Evolutionary conservation across 78 protist genomes (phyloP), one percentile per base, ranked within the genome.

Genomic region (Andalucia godoyi): DNA sequence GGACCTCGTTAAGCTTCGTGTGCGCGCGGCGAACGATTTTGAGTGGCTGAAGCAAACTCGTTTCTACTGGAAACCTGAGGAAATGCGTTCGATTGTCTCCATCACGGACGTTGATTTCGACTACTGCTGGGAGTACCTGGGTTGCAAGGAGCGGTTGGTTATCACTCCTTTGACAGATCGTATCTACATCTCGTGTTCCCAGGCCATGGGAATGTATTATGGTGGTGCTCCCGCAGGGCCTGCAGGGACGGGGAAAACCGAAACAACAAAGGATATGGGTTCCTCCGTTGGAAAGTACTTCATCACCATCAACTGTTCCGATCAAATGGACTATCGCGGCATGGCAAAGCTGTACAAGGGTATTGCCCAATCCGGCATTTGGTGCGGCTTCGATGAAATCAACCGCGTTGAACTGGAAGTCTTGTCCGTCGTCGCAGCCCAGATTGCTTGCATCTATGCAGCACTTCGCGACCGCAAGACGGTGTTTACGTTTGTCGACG

Each of bases 181-280:
- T 10, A 40, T 29, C n/a, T 2, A 4, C 37, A 4, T 42, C 69
- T 41, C 32, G 32, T 13, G n/a, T 2, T 29, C 57, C 42, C 66
- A 51, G 2, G 52, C 72, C 59, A 15, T 57, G 17, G 73, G 57
- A 12, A 67, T 91, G 88, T 62, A 6, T 42, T 70, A 73, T 9
- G 95, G 95, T 15, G 95, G 92, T n/a, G 80, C 84, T 2, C 91
- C 93, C 6, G 85, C 87, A 12, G 96, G 96, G 0, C 95, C 95
- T 7, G 92, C 95, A 21, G 95, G 95, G 0, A 86, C 92, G 13
- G 95, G 95, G 21, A 91, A 91, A 80, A 91, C 96, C 0, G 96
- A 91, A 61, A 91, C 96, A 13, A 68, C 59, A 23, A 91, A 91
- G 79, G 92, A 91, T 81, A 39, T 87, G 76, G 91, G 84, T 4